Evolutionary conservation across 805 yeast genomes (phyloP).

Genomic region (Kodamaea jinghongensis): DNA sequence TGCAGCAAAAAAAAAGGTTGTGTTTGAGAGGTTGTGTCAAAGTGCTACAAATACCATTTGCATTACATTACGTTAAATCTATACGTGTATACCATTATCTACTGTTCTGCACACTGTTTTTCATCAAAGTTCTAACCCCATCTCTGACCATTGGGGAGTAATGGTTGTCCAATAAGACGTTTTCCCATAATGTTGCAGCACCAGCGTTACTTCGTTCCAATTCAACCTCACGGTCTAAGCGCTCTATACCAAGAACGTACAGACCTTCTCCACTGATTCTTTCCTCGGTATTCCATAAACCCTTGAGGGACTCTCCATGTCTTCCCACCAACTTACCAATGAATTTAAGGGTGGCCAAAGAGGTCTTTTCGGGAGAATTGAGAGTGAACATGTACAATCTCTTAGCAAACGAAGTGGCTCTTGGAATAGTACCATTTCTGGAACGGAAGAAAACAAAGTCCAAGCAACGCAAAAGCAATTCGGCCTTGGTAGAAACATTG

Average conservation of each 20-base stretch:
- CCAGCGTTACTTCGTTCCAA: conserved; percentile 80
- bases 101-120: conserved; percentile 28
- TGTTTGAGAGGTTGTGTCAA: no score
- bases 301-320: conserved; percentile 64
- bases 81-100: not conserved
- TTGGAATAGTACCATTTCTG: conserved; percentile 58
- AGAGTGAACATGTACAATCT: conserved; percentile 64
- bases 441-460: conserved; percentile 81
- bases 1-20: no score
- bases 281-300: conserved; percentile 85
- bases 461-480: conserved; percentile 69
- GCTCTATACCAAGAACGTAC: conserved; percentile 56
- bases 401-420: conserved; percentile 82
- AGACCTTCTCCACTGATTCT: conserved; percentile 73
- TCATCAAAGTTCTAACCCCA: conserved; percentile 48
- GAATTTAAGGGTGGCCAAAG: conserved; percentile 74
- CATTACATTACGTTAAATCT: no score
- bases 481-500: conserved; percentile 86
- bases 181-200: conserved; percentile 91
- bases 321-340: conserved; percentile 71
- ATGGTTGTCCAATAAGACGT: conserved; percentile 72
- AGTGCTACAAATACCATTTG: no score
- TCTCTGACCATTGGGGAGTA: conserved; percentile 79
- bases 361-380: conserved; percentile 85
- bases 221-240: conserved; percentile 42